Evolutionary conservation across 345 rosid species (phyloP), one percentile per base, ranked within the genome.

Genomic region (Crucihimalaya himalaica): DNA sequence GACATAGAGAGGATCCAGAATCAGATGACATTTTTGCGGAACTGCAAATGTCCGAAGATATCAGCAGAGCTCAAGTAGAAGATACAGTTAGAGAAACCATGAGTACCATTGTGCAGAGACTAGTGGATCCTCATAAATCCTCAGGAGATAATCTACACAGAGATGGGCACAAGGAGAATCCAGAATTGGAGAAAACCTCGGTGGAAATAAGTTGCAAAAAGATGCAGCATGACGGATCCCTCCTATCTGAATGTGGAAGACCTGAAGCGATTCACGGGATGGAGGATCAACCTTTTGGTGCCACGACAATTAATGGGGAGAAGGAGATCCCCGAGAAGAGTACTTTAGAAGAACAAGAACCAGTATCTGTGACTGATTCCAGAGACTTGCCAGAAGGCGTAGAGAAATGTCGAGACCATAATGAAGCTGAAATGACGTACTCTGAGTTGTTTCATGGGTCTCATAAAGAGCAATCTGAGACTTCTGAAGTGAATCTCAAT

Each of bases 331-430:
- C 27, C 3, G 60, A 56, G 43, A 62, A 34, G 34, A 76, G 27
- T 54, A 69, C 75, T 34, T 28, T 63, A 45, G 75, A 62, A 25
- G 37, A 63, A 46, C 6, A 46, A 39, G 71, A 63, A 63, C 51
- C 63, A 64, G 50, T 53, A 37, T 48, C 56, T 29, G 14, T 48
- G 55, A 70, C 43, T 55, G 40, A 59, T 62, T 8, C 58, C 40
- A 75, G 11, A 53, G 75, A 69, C 60, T 34, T 68, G 31, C 45
- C 56, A 42, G 71, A 54, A 76, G 70, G 65, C 7, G 12, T 66
- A 16, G 86, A 83, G 85, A 82, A 81, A 66, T 82, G 70, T 77
- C 83, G 40, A 54, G 84, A 63, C 11, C 57, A 43, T 68, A 60
- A 27, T 15, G 79, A 54, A 14, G 73, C 43, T 64, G 81, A 70